Conservation (phyloP, 805 yeast species). For the Saccharomycopsis malanga region DNA sequence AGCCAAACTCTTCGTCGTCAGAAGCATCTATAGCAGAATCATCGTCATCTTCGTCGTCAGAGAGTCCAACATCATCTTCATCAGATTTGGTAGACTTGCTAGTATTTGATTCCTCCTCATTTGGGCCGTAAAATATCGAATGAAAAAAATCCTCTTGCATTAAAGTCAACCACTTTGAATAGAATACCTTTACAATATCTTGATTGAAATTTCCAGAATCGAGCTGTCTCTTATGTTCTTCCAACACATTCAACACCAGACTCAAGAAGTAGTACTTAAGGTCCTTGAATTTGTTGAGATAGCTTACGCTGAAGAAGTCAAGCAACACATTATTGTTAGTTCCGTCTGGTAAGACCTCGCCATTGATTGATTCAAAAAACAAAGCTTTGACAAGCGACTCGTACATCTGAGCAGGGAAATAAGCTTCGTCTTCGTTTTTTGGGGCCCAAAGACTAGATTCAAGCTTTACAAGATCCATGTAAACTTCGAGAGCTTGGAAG, state of each 20-base stretch:
- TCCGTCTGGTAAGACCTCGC: conserved; percentile 39
- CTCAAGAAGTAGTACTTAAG: conserved; percentile 63
- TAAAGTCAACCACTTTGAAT: conserved; percentile 35
- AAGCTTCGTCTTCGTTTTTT: conserved; percentile 40
- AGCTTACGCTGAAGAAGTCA: conserved; percentile 49
- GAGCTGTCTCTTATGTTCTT: conserved; percentile 22
- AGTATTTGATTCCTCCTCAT: background rate
- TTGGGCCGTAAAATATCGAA: conserved; percentile 23
- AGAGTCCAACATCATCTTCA: conserved; percentile 11
- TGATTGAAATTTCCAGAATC: background rate
- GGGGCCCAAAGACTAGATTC: conserved; percentile 53
- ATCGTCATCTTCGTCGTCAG: conserved; percentile 5
- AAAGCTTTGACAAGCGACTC: conserved; percentile 36
- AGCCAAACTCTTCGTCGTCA: conserved; percentile 28
- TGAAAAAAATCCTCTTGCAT: conserved; percentile 30
- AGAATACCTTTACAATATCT: conserved; percentile 22
- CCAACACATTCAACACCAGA: conserved; percentile 27
- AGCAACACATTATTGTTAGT: conserved; percentile 41
- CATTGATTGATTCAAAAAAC: conserved; percentile 30
- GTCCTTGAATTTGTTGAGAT: conserved; percentile 61
- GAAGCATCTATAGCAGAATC: conserved; percentile 11
- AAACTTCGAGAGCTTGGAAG: conserved; percentile 48
- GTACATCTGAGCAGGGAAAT: conserved; percentile 54
- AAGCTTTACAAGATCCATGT: conserved; percentile 46
- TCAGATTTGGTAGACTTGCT: background rate